Percentiles rank a stretch among this genome's conserved stretches.
These are phyloP conservation scores for Neonectria ditissima DNA, from an alignment of 2,329 filamentous ascomycete genomes.

Conservation along the genomic window DNA sequence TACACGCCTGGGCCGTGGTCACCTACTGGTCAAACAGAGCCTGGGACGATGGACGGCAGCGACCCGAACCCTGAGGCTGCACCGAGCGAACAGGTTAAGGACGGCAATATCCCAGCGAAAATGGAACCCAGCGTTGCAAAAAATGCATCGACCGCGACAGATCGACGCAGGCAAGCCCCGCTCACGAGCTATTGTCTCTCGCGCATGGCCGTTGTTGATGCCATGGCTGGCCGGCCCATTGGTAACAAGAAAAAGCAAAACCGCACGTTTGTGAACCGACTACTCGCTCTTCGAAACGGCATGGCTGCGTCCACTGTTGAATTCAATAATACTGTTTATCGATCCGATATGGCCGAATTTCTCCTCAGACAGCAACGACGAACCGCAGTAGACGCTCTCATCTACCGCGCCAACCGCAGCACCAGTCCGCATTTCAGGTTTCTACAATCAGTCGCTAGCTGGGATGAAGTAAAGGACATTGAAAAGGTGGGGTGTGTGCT, in stretches of 20 bases:
- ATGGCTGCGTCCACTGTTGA: conserved; percentile 37
- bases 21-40: conserved; percentile 4
- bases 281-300: conserved; percentile 43
- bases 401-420: conserved; percentile 37
- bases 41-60: neutral
- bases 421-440: conserved; percentile 51
- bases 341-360: conserved; percentile 67
- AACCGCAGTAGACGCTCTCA: conserved; percentile 59
- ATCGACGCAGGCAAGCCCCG: conserved; percentile 26
- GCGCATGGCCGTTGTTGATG: conserved; percentile 47
- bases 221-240: conserved; percentile 28
- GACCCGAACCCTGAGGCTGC: neutral
- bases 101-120: neutral
- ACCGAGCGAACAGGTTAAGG: neutral
- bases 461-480: conserved; percentile 57
- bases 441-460: conserved; percentile 54
- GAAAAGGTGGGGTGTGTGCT: conserved; percentile 60
- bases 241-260: conserved; percentile 22
- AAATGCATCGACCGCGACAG: neutral
- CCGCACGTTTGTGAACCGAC: conserved; percentile 9
- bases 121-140: neutral
- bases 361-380: conserved; percentile 64
- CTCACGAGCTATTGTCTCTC: conserved; percentile 43
- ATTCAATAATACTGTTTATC: conserved; percentile 43
- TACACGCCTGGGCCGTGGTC: conserved; percentile 20